Evolutionary conservation across 164 flowering plant species (phyloP).

Genomic region (Pachysandra terminalis): DNA sequence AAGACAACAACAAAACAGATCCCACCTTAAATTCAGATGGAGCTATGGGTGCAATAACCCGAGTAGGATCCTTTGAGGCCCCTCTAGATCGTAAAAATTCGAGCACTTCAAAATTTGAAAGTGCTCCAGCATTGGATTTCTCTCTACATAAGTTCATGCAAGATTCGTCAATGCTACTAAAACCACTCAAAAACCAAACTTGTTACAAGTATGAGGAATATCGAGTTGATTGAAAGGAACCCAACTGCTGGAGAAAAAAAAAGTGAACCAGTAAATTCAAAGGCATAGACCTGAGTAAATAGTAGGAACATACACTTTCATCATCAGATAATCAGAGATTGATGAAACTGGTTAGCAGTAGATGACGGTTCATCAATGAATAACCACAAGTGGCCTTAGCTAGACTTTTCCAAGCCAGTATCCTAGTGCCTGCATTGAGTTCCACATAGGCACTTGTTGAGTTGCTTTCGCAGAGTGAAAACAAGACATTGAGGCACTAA

Average conservation of each 20-base stretch:
- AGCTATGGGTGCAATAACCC: conserved; percentile 39
- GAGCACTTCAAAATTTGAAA: conserved; percentile 87
- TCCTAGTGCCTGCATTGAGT: too few relatives aligned
- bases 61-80: conserved; percentile 56
- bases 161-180: background rate
- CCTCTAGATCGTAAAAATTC: conserved; percentile 68
- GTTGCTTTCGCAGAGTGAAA: too few relatives aligned
- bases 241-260: background rate
- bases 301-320: background rate
- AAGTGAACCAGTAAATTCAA: too few relatives aligned
- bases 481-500: too few relatives aligned
- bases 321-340: background rate
- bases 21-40: conserved; percentile 70
- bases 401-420: background rate
- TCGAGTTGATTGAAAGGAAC: background rate
- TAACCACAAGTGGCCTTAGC: background rate
- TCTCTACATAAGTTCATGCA: conserved; percentile 25
- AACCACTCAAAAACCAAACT: background rate
- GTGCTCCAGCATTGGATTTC: conserved; percentile 57
- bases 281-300: too few relatives aligned
- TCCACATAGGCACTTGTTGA: too few relatives aligned
- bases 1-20: background rate
- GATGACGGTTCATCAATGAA: background rate
- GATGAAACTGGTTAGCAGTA: background rate
- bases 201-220: too few relatives aligned